These are phyloP conservation scores for Phaeoacremonium minimum DNA, from an alignment of 2,329 filamentous ascomycete species.

Conservation along the genomic window DNA sequence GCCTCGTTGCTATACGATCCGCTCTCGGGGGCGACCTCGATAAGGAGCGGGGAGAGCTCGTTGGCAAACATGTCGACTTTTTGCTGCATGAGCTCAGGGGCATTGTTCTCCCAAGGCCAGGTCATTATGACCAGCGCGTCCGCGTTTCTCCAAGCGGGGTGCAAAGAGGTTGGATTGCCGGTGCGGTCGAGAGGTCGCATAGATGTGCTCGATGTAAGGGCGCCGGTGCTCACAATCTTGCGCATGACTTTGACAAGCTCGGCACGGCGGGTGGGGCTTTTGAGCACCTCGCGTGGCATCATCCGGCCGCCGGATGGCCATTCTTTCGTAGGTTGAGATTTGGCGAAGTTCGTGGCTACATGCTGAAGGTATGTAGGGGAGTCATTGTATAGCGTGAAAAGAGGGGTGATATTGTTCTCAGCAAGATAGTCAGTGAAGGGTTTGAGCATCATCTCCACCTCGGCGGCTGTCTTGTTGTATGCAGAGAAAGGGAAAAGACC, in stretches of 20 bases:
- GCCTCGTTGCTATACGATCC: slow-evolving; percentile 3
- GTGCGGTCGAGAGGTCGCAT: slow-evolving; percentile 1
- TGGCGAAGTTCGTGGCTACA: slow-evolving; percentile 6
- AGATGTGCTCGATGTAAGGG: slow-evolving; percentile 1
- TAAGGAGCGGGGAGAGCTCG: slow-evolving; percentile 1
- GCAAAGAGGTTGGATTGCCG: slow-evolving; percentile 2
- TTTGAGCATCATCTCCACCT: slow-evolving; percentile 1
- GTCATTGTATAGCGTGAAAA: no score
- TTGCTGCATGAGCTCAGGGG: slow-evolving; percentile 1
- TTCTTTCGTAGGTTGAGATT: no score
- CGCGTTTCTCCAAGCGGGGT: slow-evolving; percentile 2
- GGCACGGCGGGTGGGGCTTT: slow-evolving; percentile 1
- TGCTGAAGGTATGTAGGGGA: slow-evolving; percentile 3
- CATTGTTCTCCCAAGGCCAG: slow-evolving; percentile 4
- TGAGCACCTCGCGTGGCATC: slow-evolving; percentile 1
- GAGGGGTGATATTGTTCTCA: not conserved
- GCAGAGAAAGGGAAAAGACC: slow-evolving; percentile 5
- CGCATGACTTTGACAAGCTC: not conserved
- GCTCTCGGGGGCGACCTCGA: slow-evolving; percentile 4
- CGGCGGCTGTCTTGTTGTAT: slow-evolving; percentile 5
- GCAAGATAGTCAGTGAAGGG: slow-evolving; percentile 3
- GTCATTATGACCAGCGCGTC: slow-evolving; percentile 4
- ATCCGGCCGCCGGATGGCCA: slow-evolving; percentile 5
- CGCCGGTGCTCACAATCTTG: no score
- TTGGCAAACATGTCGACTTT: slow-evolving; percentile 4